Evolutionary conservation across 805 yeast species (phyloP).

Genomic region (Candida krabiensis): DNA sequence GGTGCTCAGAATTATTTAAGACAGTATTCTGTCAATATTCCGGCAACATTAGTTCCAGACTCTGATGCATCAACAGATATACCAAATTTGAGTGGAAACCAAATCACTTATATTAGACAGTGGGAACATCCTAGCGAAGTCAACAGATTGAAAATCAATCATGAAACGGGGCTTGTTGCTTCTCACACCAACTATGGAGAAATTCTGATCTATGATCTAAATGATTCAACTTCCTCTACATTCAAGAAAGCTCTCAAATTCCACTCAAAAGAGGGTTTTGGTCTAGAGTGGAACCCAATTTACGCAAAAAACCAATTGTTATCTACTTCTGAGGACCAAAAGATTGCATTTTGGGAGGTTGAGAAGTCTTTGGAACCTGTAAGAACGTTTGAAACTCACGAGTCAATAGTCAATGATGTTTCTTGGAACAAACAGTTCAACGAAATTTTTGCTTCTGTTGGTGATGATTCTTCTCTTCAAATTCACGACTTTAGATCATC

Average conservation of each 20-base stretch:
- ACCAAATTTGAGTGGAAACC: conserved; percentile 31
- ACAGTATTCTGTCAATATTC: conserved; percentile 44
- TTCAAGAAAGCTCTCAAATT: conserved; percentile 39
- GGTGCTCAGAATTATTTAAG: conserved; percentile 44
- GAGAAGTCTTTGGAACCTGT: conserved; percentile 38
- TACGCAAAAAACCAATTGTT: conserved; percentile 43
- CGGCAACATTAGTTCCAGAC: conserved; percentile 48
- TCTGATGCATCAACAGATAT: conserved; percentile 14
- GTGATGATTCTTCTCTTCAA: conserved; percentile 65
- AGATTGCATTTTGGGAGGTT: conserved; percentile 72
- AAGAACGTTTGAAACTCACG: conserved; percentile 50
- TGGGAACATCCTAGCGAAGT: conserved; percentile 71
- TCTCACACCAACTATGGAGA: conserved; percentile 56
- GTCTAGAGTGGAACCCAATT: conserved; percentile 63
- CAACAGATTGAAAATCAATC: conserved; percentile 58
- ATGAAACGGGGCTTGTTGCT: conserved; percentile 48
- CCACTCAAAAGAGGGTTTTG: conserved; percentile 69
- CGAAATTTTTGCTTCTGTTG: conserved; percentile 62
- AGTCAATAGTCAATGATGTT: conserved; percentile 64
- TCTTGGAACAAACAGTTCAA: conserved; percentile 50
- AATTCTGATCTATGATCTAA: conserved; percentile 42
- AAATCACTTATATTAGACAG: conserved; percentile 42
- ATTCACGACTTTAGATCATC: conserved; percentile 57
- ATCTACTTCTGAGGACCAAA: conserved; percentile 66
- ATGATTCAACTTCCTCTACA: conserved; percentile 16